These are phyloP conservation scores for Dactylella cylindrospora DNA, from an alignment of 2,329 filamentous ascomycete species.

Conservation along the genomic window DNA sequence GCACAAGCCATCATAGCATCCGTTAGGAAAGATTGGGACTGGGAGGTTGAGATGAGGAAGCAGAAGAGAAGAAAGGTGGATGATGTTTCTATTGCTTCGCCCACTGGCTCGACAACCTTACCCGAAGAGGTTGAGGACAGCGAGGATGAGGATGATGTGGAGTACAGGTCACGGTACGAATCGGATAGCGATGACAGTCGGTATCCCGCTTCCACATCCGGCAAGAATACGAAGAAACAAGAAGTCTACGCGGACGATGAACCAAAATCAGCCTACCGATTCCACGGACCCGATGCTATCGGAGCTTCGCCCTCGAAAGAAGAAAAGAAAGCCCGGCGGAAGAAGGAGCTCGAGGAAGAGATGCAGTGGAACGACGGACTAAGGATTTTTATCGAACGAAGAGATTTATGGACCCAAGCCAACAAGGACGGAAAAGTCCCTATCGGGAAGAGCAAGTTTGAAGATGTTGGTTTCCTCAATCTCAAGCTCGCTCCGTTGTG, in stretches of 20 bases:
- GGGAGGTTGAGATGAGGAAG: conserved; percentile 28
- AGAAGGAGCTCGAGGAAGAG: conserved; percentile 43
- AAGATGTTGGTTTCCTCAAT: conserved; percentile 44
- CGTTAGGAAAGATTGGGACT: conserved; percentile 38
- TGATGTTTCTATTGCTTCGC: not conserved
- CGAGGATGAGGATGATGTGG: conserved; percentile 34
- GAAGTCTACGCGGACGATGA: conserved; percentile 40
- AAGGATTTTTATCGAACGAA: conserved; percentile 45
- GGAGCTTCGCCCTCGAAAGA: conserved; percentile 18
- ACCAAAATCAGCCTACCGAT: conserved; percentile 37
- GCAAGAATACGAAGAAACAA: conserved; percentile 15
- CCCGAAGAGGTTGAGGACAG: conserved; percentile 20
- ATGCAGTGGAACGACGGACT: conserved; percentile 48
- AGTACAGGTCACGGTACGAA: conserved; percentile 46
- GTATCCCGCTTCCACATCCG: conserved; percentile 27
- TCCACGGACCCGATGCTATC: conserved; percentile 35
- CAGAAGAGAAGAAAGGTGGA: conserved; percentile 23
- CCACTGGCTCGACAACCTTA: conserved; percentile 1
- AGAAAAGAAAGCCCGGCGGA: conserved; percentile 28
- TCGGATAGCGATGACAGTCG: conserved; percentile 45
- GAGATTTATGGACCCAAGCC: conserved; percentile 48
- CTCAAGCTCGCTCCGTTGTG: conserved; percentile 6
- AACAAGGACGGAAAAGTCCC: conserved; percentile 47
- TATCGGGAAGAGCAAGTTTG: conserved; percentile 47
- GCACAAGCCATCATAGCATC: conserved; percentile 32